These are phyloP conservation scores for Aspergillus asperescens DNA, from an alignment of 495 filamentous ascomycete genomes.

Conservation along the genomic window DNA sequence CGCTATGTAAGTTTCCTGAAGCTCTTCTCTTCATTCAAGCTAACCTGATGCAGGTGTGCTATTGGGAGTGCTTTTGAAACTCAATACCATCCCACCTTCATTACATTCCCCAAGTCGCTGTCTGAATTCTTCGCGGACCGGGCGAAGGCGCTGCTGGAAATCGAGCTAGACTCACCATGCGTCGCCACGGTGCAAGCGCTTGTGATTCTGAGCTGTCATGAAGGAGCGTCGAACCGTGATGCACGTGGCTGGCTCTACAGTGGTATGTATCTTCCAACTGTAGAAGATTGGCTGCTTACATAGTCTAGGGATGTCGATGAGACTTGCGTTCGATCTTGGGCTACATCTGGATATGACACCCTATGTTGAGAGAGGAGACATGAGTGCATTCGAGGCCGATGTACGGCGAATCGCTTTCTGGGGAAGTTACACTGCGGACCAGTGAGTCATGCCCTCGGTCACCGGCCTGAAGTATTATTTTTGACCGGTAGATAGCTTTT, in stretches of 20 bases:
- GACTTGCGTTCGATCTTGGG: constrained; percentile 47
- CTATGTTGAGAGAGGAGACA: constrained; percentile 41
- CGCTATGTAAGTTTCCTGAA: constrained; percentile 36
- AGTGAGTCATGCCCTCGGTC: constrained; percentile 28
- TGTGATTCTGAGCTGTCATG: constrained; percentile 44
- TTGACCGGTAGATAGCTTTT: constrained; percentile 31
- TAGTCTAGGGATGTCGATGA: constrained; percentile 44
- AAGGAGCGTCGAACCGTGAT: constrained; percentile 43
- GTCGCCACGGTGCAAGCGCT: constrained; percentile 49
- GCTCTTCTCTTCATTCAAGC: neutral
- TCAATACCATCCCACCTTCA: constrained; percentile 42
- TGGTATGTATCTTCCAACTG: constrained; percentile 20
- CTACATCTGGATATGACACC: constrained; percentile 45
- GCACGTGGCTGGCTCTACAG: constrained; percentile 50
- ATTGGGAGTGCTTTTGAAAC: constrained; percentile 46
- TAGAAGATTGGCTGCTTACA: constrained; percentile 9
- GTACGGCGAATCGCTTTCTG: constrained; percentile 44
- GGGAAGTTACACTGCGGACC: constrained; percentile 48
- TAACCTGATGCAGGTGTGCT: constrained; percentile 33
- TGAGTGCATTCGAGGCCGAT: constrained; percentile 40
- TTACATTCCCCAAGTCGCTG: constrained; percentile 44
- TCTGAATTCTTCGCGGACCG: constrained; percentile 46
- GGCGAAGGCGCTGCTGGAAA: constrained; percentile 46
- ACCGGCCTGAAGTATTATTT: neutral
- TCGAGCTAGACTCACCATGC: constrained; percentile 46